Evolutionary conservation across 1,284 basidiomycete genomes (phyloP), one percentile per base, ranked within the genome.

Genomic region (Ustilago xerochloae): DNA sequence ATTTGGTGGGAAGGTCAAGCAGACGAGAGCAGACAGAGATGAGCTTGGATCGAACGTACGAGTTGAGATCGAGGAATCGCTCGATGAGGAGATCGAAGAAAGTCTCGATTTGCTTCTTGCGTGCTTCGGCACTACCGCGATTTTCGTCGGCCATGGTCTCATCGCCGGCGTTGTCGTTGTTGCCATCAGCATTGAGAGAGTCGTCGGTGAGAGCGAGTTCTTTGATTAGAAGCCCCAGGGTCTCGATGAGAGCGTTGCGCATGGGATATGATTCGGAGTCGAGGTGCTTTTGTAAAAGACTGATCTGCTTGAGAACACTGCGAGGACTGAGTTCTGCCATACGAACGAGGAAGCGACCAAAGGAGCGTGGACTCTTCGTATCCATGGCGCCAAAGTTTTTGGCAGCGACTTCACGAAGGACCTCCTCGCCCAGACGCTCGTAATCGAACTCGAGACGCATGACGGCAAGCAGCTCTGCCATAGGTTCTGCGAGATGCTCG

Each of bases 231-330:
- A 82, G 63, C 22, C 82, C 83, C 22, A 84, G 81, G 6, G 81
- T 78, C 53, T 85, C 84, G 52, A 84, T 62, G 50, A 85, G 68
- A 10, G 83, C 79, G 41, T 81, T 93, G 35, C 97, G 92, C 90
- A 99, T 96, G 0, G 94, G 93, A 81, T 98, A 97, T 0, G 93
- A 91, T 92, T 99, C 96, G 30, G 92, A 94, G 81, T 99, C 96
- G 32, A 97, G 87, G 81, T 97, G 95, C 22, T 89, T 87, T 28
- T 93, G 87, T 10, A 98, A 86, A 46, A 98, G 85, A 75, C 90
- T 90, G 78, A 99, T 92, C 85, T 97, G 93, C 85, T 96, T 96
- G 79, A 94, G 87, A 2, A 97, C 90, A 4, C 91, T 87, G n/a
- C 93, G 87, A 0, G 95, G 94, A n/a, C 89, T 89, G 16, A 92